Evolutionary conservation across 192 early-diverging fungal species (phyloP).

Genomic region (Spizellomyces sp.): DNA sequence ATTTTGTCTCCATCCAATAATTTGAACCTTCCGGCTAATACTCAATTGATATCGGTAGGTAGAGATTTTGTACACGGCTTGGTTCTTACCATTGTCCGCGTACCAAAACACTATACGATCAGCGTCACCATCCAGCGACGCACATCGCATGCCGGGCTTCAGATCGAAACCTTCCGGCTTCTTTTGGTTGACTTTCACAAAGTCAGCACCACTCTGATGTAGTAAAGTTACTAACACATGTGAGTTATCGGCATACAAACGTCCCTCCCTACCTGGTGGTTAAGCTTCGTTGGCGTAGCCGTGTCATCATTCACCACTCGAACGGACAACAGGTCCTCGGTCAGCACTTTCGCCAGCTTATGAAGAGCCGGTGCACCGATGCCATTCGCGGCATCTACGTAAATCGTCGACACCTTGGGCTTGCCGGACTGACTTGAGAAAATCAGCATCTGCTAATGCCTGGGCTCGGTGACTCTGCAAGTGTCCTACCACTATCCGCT

Average conservation of each 20-base stretch:
- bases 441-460: neutral
- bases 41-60: neutral
- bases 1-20: slow-evolving; percentile 99
- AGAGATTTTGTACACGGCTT: neutral
- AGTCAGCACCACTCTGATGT: slow-evolving; percentile 90
- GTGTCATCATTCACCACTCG: slow-evolving; percentile 78
- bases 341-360: slow-evolving; percentile 70
- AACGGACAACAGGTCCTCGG: slow-evolving; percentile 64
- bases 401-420: slow-evolving; percentile 63
- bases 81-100: slow-evolving; percentile 62
- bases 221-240: neutral
- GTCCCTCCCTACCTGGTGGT: slow-evolving; percentile 69
- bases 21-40: slow-evolving; percentile 71
- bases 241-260: neutral
- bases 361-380: slow-evolving; percentile 91
- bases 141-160: slow-evolving; percentile 69
- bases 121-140: slow-evolving; percentile 97
- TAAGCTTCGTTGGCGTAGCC: slow-evolving; percentile 72
- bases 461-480: neutral
- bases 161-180: slow-evolving; percentile 72
- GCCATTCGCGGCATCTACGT: slow-evolving; percentile 94
- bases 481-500: slow-evolving; percentile 71
- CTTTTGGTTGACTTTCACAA: slow-evolving; percentile 89
- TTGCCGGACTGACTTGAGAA: slow-evolving; percentile 64
- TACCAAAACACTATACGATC: slow-evolving; percentile 99